phyloP scores from a whole-genome alignment of 1,139 yeast species.

The Ogataea hybrid region DNA sequence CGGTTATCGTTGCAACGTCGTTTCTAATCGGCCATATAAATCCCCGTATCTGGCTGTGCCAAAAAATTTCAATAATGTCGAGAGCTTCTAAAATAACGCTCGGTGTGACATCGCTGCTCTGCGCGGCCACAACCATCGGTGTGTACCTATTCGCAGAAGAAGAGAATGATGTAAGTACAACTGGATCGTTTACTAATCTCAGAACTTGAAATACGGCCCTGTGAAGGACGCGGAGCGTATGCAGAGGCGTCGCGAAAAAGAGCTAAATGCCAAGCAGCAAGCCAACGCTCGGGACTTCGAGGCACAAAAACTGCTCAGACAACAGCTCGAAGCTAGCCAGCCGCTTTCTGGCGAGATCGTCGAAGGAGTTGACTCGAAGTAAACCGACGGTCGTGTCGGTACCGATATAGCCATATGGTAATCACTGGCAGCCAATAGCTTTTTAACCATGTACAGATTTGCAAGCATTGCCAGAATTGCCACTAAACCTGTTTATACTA shows the following conservation, averaged over 20 bases:
- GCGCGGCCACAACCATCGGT: conserved; percentile 30
- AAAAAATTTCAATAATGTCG: conserved; percentile 27
- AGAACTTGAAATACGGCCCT: conserved; percentile 36
- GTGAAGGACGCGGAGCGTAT: conserved; percentile 34
- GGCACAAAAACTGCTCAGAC: conserved; percentile 65
- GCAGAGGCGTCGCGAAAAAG: conserved; percentile 26
- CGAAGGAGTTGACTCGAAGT: conserved; percentile 7
- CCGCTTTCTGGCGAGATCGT: conserved; percentile 53
- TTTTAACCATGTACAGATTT: conserved; percentile 7
- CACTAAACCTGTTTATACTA: conserved; percentile 5
- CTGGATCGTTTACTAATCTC: not conserved
- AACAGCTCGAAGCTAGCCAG: conserved; percentile 63
- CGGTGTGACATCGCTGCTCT: conserved; percentile 23
- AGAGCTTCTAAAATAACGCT: conserved; percentile 34
- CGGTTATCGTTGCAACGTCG: too few species aligned
- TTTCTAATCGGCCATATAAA: not conserved
- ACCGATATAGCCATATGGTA: conserved; percentile 4
- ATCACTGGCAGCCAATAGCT: conserved; percentile 3
- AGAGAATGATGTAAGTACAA: conserved; percentile 34
- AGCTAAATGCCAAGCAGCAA: conserved; percentile 39
- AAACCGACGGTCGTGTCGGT: conserved; percentile 6
- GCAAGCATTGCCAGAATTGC: conserved; percentile 3
- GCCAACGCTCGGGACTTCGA: conserved; percentile 73
- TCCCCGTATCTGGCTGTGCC: conserved; percentile 8
- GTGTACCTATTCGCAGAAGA: conserved; percentile 33